phyloP scores from a whole-genome alignment of 208 protist genomes.

The Leishmania amazonensis region DNA sequence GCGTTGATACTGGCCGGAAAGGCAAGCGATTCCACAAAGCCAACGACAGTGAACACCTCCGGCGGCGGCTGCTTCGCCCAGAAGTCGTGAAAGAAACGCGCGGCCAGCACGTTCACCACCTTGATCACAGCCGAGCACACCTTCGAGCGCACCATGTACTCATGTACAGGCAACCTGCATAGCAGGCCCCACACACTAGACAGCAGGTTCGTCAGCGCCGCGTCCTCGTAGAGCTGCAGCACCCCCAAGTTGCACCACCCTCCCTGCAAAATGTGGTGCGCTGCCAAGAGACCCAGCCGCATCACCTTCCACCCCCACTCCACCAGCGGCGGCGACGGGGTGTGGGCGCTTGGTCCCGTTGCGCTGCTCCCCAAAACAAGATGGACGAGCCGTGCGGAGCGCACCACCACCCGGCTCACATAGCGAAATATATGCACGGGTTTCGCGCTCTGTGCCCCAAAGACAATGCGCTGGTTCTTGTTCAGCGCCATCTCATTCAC shows the following conservation, averaged over 20 bases:
- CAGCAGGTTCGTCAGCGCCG: constrained; percentile 37
- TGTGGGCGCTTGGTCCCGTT: neutral
- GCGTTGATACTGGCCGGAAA: constrained; percentile 30
- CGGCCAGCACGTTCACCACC: constrained; percentile 39
- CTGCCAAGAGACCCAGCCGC: constrained; percentile 37
- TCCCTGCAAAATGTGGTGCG: constrained; percentile 48
- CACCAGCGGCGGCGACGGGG: constrained; percentile 15
- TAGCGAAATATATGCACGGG: constrained; percentile 35
- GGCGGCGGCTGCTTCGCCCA: constrained; percentile 31
- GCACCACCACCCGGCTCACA: constrained; percentile 22
- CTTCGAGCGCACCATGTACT: constrained; percentile 42
- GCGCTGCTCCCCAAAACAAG: constrained; percentile 5
- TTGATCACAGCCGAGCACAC: constrained; percentile 36
- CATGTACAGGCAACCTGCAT: constrained; percentile 19
- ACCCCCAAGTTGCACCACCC: constrained; percentile 67
- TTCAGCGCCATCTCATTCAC: constrained; percentile 44
- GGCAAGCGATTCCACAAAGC: constrained; percentile 49
- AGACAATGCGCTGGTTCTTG: constrained; percentile 45
- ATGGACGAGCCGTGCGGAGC: constrained; percentile 12
- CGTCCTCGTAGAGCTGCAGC: constrained; percentile 53
- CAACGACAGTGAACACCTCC: constrained; percentile 42
- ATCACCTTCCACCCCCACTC: constrained; percentile 64
- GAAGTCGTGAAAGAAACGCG: constrained; percentile 55
- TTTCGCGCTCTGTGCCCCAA: constrained; percentile 28
- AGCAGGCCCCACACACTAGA: constrained; percentile 42